These are phyloP conservation scores for Colletotrichum lini DNA, from an alignment of 2,329 filamentous ascomycete species.

Conservation along the genomic window DNA sequence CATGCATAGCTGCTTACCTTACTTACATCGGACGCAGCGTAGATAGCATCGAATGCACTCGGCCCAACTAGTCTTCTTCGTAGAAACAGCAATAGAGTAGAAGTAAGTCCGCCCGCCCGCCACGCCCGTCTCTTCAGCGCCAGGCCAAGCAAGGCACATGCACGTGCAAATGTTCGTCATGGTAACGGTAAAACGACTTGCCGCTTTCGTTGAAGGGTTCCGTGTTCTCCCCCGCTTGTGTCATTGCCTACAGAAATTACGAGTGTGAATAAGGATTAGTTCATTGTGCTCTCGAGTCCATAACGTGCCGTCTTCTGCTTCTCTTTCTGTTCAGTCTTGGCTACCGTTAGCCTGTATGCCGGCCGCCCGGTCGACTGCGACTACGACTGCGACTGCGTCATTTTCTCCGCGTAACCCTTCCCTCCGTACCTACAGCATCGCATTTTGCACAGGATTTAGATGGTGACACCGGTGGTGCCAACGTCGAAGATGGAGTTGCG, in stretches of 20 bases:
- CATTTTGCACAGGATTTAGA: conserved; percentile 23
- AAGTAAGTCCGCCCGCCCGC: neutral
- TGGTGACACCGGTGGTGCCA: conserved; percentile 48
- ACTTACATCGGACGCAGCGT: too few relatives aligned
- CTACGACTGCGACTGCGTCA: conserved; percentile 8
- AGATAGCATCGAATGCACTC: neutral
- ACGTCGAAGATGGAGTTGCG: conserved; percentile 85
- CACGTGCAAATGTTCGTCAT: conserved; percentile 13
- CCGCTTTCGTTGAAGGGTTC: conserved; percentile 22
- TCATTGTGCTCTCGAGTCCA: conserved; percentile 7
- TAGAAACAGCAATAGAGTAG: neutral
- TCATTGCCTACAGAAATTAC: conserved; percentile 23
- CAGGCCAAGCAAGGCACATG: neutral
- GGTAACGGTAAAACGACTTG: conserved; percentile 19
- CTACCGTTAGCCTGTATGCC: neutral
- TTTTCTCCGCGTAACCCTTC: neutral
- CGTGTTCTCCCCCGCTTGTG: conserved; percentile 28
- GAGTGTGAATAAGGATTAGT: neutral
- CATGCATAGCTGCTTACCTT: too few relatives aligned
- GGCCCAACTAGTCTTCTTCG: neutral
- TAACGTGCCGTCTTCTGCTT: conserved; percentile 21
- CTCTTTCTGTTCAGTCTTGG: neutral
- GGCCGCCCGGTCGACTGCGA: neutral
- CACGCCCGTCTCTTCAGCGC: neutral
- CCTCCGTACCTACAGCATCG: neutral